phyloP scores from a whole-genome alignment of 495 filamentous ascomycete genomes.

The Penicillium nucicola region DNA sequence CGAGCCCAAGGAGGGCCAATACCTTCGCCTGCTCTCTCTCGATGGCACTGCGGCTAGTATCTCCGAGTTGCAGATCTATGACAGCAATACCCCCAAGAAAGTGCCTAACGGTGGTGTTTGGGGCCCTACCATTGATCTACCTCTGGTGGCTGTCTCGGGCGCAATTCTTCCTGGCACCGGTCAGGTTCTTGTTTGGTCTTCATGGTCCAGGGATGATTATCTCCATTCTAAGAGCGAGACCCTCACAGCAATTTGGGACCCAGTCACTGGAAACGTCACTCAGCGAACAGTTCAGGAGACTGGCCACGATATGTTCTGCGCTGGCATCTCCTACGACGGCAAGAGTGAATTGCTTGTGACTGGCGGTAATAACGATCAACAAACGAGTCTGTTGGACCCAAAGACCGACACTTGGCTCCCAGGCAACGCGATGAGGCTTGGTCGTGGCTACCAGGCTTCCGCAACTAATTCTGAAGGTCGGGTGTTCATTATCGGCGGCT shows the following conservation, averaged over 20 bases:
- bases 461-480: constrained; percentile 49
- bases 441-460: constrained; percentile 57
- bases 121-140: constrained; percentile 49
- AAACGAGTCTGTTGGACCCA: constrained; percentile 46
- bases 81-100: background rate
- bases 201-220: constrained; percentile 33
- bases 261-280: constrained; percentile 23
- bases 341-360: constrained; percentile 49
- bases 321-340: constrained; percentile 50
- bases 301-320: constrained; percentile 60
- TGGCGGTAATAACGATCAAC: constrained; percentile 42
- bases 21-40: background rate
- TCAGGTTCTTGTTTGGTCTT: constrained; percentile 43
- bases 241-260: background rate
- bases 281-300: constrained; percentile 41
- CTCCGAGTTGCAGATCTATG: constrained; percentile 29
- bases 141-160: constrained; percentile 44
- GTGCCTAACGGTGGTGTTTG: constrained; percentile 29
- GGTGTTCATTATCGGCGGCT: constrained; percentile 59
- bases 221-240: constrained; percentile 30
- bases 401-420: constrained; percentile 19
- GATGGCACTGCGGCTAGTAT: constrained; percentile 13
- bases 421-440: constrained; percentile 39
- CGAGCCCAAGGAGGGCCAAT: background rate
- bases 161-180: constrained; percentile 24